Conservation (phyloP, 2,329 filamentous ascomycete genomes). For the Hypoxylon sp. region DNA sequence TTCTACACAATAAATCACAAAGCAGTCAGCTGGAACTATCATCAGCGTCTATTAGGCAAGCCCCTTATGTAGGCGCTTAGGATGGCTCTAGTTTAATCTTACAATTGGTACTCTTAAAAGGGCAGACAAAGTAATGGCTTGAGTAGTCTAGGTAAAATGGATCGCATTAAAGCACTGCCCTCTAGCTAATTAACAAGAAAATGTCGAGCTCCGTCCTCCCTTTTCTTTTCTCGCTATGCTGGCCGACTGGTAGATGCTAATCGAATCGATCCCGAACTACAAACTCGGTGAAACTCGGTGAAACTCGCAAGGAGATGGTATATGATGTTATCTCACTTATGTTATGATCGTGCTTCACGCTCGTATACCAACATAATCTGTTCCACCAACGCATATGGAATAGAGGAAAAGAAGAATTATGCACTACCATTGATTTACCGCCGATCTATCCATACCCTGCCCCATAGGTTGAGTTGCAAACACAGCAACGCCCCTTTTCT, state of each 20-base stretch:
- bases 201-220: neutral
- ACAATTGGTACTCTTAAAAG: neutral
- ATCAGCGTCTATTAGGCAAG: neutral
- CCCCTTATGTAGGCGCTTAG: no score
- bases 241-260: neutral
- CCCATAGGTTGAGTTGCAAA: neutral
- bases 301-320: neutral
- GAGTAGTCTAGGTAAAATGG: neutral
- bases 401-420: neutral
- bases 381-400: neutral
- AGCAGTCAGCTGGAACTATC: neutral
- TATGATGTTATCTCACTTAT: neutral
- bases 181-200: constrained; percentile 2
- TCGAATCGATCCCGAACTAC: neutral
- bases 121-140: neutral
- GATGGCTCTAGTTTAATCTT: neutral
- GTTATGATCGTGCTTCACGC: neutral
- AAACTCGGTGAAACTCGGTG: neutral
- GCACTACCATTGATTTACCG: neutral
- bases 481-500: neutral
- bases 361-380: neutral
- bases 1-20: neutral
- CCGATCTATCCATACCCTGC: neutral
- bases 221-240: neutral
- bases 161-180: neutral